phyloP scores from a whole-genome alignment of 805 yeast species.

The Priceomyces medius region DNA sequence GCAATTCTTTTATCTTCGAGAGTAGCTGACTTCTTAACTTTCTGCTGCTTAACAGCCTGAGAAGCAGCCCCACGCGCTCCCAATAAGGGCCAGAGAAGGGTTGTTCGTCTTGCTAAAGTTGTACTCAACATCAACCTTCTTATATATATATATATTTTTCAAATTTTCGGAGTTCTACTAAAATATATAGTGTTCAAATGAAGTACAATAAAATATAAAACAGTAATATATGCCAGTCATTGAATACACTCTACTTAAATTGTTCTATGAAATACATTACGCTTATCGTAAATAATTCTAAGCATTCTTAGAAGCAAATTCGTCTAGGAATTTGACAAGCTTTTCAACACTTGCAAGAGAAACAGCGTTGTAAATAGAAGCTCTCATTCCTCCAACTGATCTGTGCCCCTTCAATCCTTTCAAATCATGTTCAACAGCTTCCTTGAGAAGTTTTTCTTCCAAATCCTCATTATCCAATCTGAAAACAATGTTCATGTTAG shows the following conservation, averaged over 20 bases:
- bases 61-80: neutral
- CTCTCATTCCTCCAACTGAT: conserved; percentile 96
- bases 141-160: no score
- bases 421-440: conserved; percentile 58
- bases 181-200: no score
- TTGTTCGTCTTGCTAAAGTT: conserved; percentile 1
- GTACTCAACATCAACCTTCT: neutral
- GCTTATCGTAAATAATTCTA: neutral
- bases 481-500: conserved; percentile 93
- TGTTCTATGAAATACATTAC: no score
- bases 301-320: conserved; percentile 47
- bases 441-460: conserved; percentile 68
- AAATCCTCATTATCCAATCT: conserved; percentile 61
- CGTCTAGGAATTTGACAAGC: conserved; percentile 55
- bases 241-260: no score
- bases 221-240: no score
- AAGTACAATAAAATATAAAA: no score
- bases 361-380: conserved; percentile 89
- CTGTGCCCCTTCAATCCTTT: conserved; percentile 92
- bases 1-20: conserved; percentile 23
- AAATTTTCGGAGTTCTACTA: no score
- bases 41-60: conserved; percentile 4
- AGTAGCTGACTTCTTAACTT: conserved; percentile 7
- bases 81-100: neutral
- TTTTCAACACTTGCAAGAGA: conserved; percentile 55